These are phyloP conservation scores for Fusarium sacchari DNA, from an alignment of 2,329 filamentous ascomycete genomes.

Conservation along the genomic window DNA sequence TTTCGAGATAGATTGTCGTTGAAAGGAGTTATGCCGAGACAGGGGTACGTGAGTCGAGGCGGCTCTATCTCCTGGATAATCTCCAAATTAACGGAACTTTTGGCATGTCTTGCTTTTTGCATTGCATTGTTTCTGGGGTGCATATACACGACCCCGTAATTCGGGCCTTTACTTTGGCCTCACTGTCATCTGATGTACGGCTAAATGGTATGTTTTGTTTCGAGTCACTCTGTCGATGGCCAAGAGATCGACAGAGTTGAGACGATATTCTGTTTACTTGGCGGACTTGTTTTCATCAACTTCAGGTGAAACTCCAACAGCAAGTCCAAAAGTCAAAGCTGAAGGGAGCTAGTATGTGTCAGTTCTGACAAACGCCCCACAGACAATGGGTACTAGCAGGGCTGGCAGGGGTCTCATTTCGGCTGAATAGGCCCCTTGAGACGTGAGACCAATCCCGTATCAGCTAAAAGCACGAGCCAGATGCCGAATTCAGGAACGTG, in stretches of 20 bases:
- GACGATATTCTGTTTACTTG: background rate
- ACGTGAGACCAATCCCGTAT: background rate
- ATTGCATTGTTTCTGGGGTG: background rate
- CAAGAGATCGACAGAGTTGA: background rate
- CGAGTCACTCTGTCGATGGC: background rate
- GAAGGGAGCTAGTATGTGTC: background rate
- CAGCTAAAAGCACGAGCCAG: background rate
- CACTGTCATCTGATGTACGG: background rate
- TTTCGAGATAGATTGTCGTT: background rate
- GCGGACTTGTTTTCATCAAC: background rate
- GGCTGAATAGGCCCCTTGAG: background rate
- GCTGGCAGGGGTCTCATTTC: background rate
- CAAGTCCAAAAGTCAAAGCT: background rate
- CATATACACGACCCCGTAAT: background rate
- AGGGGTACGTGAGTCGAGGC: background rate
- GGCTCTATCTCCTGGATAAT: background rate
- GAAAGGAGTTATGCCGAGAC: background rate
- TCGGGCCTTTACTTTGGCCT: background rate
- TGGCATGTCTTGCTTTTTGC: background rate
- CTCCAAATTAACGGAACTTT: background rate
- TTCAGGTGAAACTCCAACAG: background rate
- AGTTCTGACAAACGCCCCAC: background rate
- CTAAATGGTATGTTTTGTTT: background rate
- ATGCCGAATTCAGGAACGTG: background rate
- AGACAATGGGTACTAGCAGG: background rate